A percentile compares a stretch with the other conserved stretches of the same genome.
These are phyloP conservation scores for Cadophora luteo-olivacea DNA, from an alignment of 2,329 filamentous ascomycete genomes.

Conservation along the genomic window DNA sequence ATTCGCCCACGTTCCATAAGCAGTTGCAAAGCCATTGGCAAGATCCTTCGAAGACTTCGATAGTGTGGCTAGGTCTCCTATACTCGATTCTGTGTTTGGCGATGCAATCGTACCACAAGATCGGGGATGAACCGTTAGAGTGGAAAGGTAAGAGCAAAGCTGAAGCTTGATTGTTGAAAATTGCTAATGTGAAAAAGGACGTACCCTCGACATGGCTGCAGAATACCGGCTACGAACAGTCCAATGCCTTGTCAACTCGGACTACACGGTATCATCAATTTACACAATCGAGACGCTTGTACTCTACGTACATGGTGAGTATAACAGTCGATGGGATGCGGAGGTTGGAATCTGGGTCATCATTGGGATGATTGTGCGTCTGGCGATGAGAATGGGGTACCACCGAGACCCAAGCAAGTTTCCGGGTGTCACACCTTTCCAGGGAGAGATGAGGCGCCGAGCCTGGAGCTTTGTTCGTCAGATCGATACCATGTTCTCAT, in stretches of 20 bases:
- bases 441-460: constrained; percentile 77
- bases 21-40: constrained; percentile 72
- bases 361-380: constrained; percentile 58
- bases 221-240: constrained; percentile 76
- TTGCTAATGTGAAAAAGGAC: constrained; percentile 34
- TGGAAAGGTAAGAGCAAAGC: constrained; percentile 65
- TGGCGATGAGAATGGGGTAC: constrained; percentile 63
- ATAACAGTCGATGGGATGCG: constrained; percentile 74
- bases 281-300: constrained; percentile 82
- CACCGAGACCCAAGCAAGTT: constrained; percentile 81
- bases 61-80: constrained; percentile 80
- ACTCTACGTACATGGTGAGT: constrained; percentile 78
- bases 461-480: constrained; percentile 76
- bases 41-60: constrained; percentile 72
- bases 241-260: constrained; percentile 76
- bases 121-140: constrained; percentile 80
- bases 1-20: constrained; percentile 84
- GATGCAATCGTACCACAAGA: constrained; percentile 79
- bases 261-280: constrained; percentile 77
- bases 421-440: constrained; percentile 72
- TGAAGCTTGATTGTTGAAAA: neutral
- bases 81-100: constrained; percentile 80
- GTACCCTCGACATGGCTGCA: constrained; percentile 62
- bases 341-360: constrained; percentile 61
- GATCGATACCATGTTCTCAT: constrained; percentile 78